Percentiles rank a stretch among this genome's conserved stretches.
phyloP scores from a whole-genome alignment of 169 alveolate species.

The Eimeria maxima region DNA sequence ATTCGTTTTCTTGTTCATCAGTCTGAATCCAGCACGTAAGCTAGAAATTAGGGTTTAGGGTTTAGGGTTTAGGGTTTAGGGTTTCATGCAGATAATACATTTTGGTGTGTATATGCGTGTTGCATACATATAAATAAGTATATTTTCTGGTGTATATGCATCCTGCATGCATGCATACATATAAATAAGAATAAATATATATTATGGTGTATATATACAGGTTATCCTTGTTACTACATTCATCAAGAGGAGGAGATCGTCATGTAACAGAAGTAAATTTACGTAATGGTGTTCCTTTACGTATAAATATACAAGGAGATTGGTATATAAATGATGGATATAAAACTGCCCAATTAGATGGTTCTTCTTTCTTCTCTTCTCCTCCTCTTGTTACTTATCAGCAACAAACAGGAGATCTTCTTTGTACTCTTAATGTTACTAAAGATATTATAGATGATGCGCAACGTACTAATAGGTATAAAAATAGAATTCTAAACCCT shows the following conservation, averaged over 20 bases:
- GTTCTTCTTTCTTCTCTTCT: neutral
- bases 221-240: neutral
- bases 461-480: neutral
- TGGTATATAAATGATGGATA: neutral
- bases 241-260: neutral
- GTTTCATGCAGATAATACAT: too few species aligned
- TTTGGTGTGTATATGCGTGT: too few species aligned
- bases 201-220: neutral
- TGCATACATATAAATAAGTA: too few species aligned
- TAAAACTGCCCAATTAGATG: neutral
- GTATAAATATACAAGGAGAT: neutral
- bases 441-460: neutral
- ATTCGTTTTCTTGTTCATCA: neutral
- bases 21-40: neutral
- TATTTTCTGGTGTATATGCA: too few species aligned
- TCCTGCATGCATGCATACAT: neutral
- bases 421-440: neutral
- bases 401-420: neutral
- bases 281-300: neutral
- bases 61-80: constrained; percentile 1
- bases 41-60: neutral
- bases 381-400: neutral
- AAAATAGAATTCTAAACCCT: too few species aligned
- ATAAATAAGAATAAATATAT: too few species aligned
- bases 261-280: neutral